Conservation (phyloP, 2,329 filamentous ascomycete genomes). For the Didymella sp. region DNA sequence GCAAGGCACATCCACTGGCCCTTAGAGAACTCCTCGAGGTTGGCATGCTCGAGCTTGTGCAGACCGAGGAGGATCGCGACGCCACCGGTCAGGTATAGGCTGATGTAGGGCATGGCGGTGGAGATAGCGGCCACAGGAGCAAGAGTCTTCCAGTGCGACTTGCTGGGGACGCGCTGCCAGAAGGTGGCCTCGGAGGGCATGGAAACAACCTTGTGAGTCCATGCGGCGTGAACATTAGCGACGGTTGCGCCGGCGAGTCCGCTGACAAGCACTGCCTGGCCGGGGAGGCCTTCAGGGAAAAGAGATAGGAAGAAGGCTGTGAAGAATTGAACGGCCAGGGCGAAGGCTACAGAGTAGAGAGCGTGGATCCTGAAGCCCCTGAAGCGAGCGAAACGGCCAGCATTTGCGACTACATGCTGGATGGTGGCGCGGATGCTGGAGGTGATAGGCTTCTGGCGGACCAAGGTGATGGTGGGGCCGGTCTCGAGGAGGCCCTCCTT, state of each 20-base stretch:
- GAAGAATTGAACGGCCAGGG: slow-evolving; percentile 36
- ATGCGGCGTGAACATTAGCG: slow-evolving; percentile 74
- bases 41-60: slow-evolving; percentile 42
- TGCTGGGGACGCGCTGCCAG: slow-evolving; percentile 73
- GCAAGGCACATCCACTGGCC: slow-evolving; percentile 39
- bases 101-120: slow-evolving; percentile 64
- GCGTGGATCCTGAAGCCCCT: slow-evolving; percentile 67
- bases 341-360: slow-evolving; percentile 42
- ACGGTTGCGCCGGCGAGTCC: slow-evolving; percentile 67
- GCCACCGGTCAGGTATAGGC: slow-evolving; percentile 58
- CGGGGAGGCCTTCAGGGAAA: slow-evolving; percentile 53
- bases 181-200: slow-evolving; percentile 64
- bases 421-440: slow-evolving; percentile 65
- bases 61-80: slow-evolving; percentile 48
- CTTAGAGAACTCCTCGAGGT: slow-evolving; percentile 46
- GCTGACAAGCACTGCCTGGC: slow-evolving; percentile 60
- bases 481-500: slow-evolving; percentile 51
- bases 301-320: slow-evolving; percentile 50
- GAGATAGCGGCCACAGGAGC: slow-evolving; percentile 71
- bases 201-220: slow-evolving; percentile 87
- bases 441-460: slow-evolving; percentile 66
- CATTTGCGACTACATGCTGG: slow-evolving; percentile 66
- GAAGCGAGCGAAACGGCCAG: slow-evolving; percentile 71
- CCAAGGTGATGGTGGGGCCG: slow-evolving; percentile 51
- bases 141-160: slow-evolving; percentile 71